Conservation (phyloP, 768 basidiomycete species). For the Mycena vulgaris region DNA sequence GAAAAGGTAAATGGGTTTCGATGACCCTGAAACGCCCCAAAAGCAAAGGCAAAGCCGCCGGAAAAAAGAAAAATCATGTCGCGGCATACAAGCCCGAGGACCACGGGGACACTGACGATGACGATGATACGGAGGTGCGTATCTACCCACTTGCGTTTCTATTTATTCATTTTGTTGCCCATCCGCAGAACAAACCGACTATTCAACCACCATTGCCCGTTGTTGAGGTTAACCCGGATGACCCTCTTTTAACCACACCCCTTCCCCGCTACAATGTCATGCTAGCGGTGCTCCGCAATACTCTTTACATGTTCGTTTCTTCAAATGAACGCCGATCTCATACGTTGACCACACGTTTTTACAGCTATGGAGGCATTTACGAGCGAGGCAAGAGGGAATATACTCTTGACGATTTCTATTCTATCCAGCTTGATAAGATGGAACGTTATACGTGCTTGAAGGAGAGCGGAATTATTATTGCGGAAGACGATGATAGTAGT, state of each 20-base stretch:
- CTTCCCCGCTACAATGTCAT: slow-evolving; percentile 89
- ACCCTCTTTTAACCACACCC: slow-evolving; percentile 76
- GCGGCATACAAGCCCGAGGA: slow-evolving; percentile 23
- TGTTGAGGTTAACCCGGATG: slow-evolving; percentile 68
- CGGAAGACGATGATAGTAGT: slow-evolving; percentile 72
- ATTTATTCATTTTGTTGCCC: neutral
- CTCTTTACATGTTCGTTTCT: slow-evolving; percentile 82
- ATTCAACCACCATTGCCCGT: slow-evolving; percentile 24
- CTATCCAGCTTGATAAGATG: slow-evolving; percentile 87
- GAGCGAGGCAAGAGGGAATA: slow-evolving; percentile 89
- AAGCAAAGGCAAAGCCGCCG: slow-evolving; percentile 57
- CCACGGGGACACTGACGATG: slow-evolving; percentile 33
- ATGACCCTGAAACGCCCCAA: slow-evolving; percentile 86
- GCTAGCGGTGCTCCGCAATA: slow-evolving; percentile 88
- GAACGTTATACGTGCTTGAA: slow-evolving; percentile 85
- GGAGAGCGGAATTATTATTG: slow-evolving; percentile 72
- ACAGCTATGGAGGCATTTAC: slow-evolving; percentile 90
- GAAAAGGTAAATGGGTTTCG: slow-evolving; percentile 85
- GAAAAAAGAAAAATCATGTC: slow-evolving; percentile 59
- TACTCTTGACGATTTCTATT: slow-evolving; percentile 91
- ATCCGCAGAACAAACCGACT: neutral
- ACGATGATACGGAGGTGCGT: slow-evolving; percentile 39
- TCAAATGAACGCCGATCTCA: neutral
- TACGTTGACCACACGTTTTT: neutral
- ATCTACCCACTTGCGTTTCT: neutral